Percentiles rank a stretch among this genome's conserved stretches.
Conservation (phyloP, 805 yeast genomes). For the Priceomyces haplophilus region DNA sequence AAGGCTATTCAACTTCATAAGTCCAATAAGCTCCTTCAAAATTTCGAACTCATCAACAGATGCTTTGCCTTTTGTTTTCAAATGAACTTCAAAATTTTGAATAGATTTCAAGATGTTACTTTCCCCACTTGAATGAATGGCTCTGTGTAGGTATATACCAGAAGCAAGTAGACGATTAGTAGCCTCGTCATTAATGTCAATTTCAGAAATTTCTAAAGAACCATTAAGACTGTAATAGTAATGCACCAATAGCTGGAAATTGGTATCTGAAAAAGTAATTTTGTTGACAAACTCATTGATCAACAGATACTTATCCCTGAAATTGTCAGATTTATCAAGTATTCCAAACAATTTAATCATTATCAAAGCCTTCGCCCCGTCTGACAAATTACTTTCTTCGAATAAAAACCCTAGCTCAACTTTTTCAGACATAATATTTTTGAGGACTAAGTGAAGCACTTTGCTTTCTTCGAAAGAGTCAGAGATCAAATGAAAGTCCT, state of each 20-base stretch:
- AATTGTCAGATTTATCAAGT: constrained; percentile 17
- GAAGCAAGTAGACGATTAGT: constrained; percentile 12
- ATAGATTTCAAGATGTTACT: constrained; percentile 18
- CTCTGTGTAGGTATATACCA: constrained; percentile 22
- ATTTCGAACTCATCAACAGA: constrained; percentile 25
- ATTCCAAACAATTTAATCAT: constrained; percentile 16
- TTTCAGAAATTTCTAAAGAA: constrained; percentile 7
- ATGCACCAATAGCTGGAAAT: constrained; percentile 9
- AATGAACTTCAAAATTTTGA: constrained; percentile 13
- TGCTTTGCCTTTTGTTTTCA: constrained; percentile 4
- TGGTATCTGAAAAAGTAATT: constrained; percentile 11
- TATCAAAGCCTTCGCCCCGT: constrained; percentile 15
- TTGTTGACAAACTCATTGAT: constrained; percentile 17
- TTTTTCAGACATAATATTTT: constrained; percentile 7
- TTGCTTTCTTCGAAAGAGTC: constrained; percentile 14
- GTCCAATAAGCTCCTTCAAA: constrained; percentile 16
- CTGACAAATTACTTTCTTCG: constrained; percentile 7
- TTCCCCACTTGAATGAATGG: constrained; percentile 21
- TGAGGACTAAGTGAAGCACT: constrained; percentile 15
- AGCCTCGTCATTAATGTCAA: constrained; percentile 7
- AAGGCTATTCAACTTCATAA: constrained; percentile 26
- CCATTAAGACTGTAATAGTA: constrained; percentile 21
- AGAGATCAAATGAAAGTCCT: not conserved
- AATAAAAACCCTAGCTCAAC: constrained; percentile 6
- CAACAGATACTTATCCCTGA: constrained; percentile 13